Evolutionary conservation across 2,329 filamentous ascomycete species (phyloP), one percentile per base, ranked within the genome.

Genomic region (Exophiala mesophila): DNA sequence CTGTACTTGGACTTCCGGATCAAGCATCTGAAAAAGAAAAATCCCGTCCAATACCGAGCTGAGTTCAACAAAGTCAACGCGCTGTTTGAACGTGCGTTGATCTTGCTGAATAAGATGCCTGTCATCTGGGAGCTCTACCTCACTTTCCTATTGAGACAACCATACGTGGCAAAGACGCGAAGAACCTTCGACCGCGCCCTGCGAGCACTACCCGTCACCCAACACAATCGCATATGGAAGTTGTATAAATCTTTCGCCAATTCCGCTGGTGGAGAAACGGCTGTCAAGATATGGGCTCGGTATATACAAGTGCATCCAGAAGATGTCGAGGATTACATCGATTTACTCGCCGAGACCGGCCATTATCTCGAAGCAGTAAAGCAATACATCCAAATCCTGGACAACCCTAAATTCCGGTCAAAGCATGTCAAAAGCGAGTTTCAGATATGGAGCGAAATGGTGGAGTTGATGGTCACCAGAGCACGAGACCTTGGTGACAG

Each of bases 271-370:
- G 92, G 92, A 29, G 79, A 87, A 46, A 97, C 90, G 3, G 89
- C 90, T 2, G 82, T 97, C 43, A 89, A 85, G 64, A 85, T 97
- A 40, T 98, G 90, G 89, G 78, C 85, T 55, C 78, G 92, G 45
- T 98, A 98, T 64, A 92, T 97, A 78, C 90, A 98, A 65, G 83
- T 96, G 32, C 90, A 96, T 56, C 92, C 92, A 1, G 92, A 97
- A 62, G 87, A 96, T 61, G 80, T 84, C 10, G 92, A 98, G 61
- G 90, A 97, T 53, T 98, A 89, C 56, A 94, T 98, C 53, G 87
- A 94, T 57, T 75, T 97, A 42, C 73, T 98, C 45, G 73, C 86
- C 20, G 81, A 90, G 55, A 83, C 85, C 59, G 80, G 82, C 16
- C 77, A 88, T 52, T 96, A 92, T 64, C 94, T 88, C 1, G 89